These are phyloP conservation scores for Polygonum maritimum DNA, from an alignment of 148 eudicot species.

Conservation along the genomic window DNA sequence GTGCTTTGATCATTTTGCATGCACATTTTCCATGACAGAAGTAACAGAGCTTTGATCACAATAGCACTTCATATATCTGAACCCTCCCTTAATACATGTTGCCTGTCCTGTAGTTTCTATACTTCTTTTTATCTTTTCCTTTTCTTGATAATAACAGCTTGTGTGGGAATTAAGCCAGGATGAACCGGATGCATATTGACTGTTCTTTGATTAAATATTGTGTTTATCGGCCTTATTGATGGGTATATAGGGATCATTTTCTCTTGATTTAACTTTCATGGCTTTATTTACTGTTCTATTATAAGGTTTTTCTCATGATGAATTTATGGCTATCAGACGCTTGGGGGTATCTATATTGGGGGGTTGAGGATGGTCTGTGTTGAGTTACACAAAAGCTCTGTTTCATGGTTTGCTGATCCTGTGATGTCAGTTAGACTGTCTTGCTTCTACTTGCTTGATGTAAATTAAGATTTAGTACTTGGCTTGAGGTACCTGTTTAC, in stretches of 20 bases:
- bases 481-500: background rate
- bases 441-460: background rate
- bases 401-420: background rate
- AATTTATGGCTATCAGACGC: background rate
- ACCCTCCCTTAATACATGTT: background rate
- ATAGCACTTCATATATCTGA: background rate
- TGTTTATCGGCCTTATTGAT: background rate
- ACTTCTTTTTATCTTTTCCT: background rate
- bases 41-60: background rate
- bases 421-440: background rate
- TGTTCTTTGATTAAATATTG: background rate
- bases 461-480: background rate
- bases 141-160: background rate
- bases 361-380: background rate
- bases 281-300: background rate
- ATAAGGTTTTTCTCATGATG: background rate
- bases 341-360: background rate
- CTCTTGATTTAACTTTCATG: background rate
- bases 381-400: background rate
- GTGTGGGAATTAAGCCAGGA: background rate
- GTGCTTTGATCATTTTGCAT: background rate
- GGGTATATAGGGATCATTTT: background rate
- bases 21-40: background rate
- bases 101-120: background rate
- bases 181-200: background rate